These are phyloP conservation scores for Penicillium diatomitis DNA, from an alignment of 495 filamentous ascomycete genomes.

Conservation along the genomic window DNA sequence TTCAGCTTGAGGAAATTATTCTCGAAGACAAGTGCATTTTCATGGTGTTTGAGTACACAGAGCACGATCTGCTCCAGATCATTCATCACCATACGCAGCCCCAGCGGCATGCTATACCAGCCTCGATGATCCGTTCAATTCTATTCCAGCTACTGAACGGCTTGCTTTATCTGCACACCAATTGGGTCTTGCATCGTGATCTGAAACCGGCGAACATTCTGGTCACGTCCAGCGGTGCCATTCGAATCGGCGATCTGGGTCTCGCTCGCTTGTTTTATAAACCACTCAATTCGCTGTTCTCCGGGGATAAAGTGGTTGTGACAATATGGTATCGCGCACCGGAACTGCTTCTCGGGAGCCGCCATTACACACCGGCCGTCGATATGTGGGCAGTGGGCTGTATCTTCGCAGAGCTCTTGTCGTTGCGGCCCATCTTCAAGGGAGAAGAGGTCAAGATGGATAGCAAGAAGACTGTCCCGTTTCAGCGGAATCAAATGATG, in stretches of 20 bases:
- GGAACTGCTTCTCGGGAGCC: conserved; percentile 79
- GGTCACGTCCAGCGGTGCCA: conserved; percentile 81
- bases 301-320: conserved; percentile 95
- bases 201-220: conserved; percentile 98
- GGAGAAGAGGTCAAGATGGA: conserved; percentile 99
- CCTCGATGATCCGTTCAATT: conserved; percentile 79
- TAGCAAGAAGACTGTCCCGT: conserved; percentile 90
- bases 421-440: conserved; percentile 92
- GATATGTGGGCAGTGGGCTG: conserved; percentile 97
- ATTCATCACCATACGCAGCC: conserved; percentile 96
- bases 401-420: conserved; percentile 92
- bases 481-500: conserved; percentile 97
- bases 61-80: conserved; percentile 94
- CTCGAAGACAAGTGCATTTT: conserved; percentile 98
- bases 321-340: conserved; percentile 99
- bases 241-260: conserved; percentile 90
- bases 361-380: conserved; percentile 93
- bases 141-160: conserved; percentile 93
- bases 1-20: conserved; percentile 90
- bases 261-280: conserved; percentile 91
- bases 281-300: conserved; percentile 81
- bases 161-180: conserved; percentile 86
- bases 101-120: conserved; percentile 76
- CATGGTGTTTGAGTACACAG: conserved; percentile 99
- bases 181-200: conserved; percentile 96